A percentile compares a stretch with the other conserved stretches of the same genome.
Conservation (phyloP, 768 basidiomycete genomes). For the Serendipita sp. region DNA sequence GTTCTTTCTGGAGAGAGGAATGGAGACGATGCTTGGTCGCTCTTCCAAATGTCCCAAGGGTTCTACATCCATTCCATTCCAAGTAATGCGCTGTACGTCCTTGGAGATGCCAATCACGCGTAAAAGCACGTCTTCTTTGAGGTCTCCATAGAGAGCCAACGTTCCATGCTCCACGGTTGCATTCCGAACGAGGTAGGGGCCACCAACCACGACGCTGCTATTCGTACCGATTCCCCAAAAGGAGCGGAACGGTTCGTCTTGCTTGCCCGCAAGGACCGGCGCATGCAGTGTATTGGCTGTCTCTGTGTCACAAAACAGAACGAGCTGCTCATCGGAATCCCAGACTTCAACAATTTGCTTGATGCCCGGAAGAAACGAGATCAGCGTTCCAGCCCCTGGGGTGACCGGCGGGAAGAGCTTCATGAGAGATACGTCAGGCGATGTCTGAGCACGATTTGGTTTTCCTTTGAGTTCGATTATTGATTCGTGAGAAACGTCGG, state of each 20-base stretch:
- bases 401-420: background rate
- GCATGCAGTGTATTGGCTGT: conserved; percentile 65
- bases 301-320: conserved; percentile 49
- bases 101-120: conserved; percentile 46
- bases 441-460: background rate
- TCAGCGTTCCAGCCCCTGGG: conserved; percentile 23
- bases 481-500: conserved; percentile 38
- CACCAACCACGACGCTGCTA: conserved; percentile 37
- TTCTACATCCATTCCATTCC: conserved; percentile 46
- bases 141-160: conserved; percentile 53
- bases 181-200: conserved; percentile 33
- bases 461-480: conserved; percentile 30
- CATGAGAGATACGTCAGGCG: background rate
- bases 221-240: conserved; percentile 69
- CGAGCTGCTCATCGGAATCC: conserved; percentile 50
- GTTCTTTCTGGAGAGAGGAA: conserved; percentile 14
- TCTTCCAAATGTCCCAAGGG: conserved; percentile 25
- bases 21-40: background rate
- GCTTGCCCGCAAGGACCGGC: conserved; percentile 38
- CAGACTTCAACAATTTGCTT: conserved; percentile 44
- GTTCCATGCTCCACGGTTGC: conserved; percentile 20
- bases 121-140: conserved; percentile 41
- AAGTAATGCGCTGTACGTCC: conserved; percentile 36
- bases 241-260: conserved; percentile 25
- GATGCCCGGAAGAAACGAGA: conserved; percentile 42